Base-by-base conservation (phyloP, 768 basidiomycete species). In the Lepiota brunneoincarnata region DNA sequence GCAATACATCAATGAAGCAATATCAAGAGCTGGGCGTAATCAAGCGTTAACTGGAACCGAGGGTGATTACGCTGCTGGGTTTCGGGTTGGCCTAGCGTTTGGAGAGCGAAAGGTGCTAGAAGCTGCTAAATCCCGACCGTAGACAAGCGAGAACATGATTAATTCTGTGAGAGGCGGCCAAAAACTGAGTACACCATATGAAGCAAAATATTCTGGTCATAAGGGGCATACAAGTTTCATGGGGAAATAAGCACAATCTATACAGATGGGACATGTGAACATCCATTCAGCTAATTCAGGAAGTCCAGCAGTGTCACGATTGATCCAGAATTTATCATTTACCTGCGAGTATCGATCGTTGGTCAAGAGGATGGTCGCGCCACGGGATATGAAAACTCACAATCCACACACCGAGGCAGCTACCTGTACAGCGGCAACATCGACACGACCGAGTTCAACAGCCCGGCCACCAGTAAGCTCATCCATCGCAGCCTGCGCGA, bases 1-100 rank as follows among this genome's bases (percentile, higher is more conserved):
- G 5, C 86, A 89, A 59, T 86, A 78, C 60, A 74, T 87, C n/a
- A 54, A 28, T 15, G 84, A 87, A 56, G 75, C 71, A 35, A 67
- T 70, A 23, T 51, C 71, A 4, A 67, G 61, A n/a, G 68, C 69
- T 34, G 76, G 76, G 4, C 63, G 69, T 9, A 58, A 54, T 18
- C 67, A 70, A 15, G 63, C 79, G 17, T 61, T 59, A 9, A 63
- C 62, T 21, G 75, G 72, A 18, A 72, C 70, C n/a, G 72, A 80
- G 54, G 66, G 69, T 26, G 62, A 64, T 38, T 84, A 86, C 61
- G 59, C 59, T 21, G 64, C 67, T 35, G 77, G 71, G 57, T 85
- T 84, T 64, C 61, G 69, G 58, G 65, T 70, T 46, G 84, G 84
- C 3, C 63, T 85, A 10, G 61, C 60, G 17, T 77, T 80, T 47